Evolutionary conservation across 805 yeast genomes (phyloP), one percentile per base, ranked within the genome.

Genomic region (Clavispora asparagi): DNA sequence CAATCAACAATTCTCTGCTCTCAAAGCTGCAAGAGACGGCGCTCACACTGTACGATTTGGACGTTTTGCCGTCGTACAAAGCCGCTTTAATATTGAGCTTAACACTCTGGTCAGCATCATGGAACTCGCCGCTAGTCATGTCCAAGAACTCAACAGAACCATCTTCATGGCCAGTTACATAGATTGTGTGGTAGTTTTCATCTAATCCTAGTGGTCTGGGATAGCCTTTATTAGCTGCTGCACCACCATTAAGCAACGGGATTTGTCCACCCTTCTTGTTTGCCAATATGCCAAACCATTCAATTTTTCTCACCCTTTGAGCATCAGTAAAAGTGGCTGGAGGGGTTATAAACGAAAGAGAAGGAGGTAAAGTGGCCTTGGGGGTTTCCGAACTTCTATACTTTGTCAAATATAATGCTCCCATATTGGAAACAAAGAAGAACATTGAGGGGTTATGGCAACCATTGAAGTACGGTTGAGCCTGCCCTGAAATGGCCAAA

Each of bases 81-180:
- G 71, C 64, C 35, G 64, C 68, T 30, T 59, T 59, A 40, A 71
- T 58, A 44, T 65, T 60, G 29, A 70, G 52, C 49, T 67, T 71
- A 1, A 71, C 56, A 7, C 58, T 52, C 32, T 58, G 58, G 41
- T 65, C 71, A 9, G 61, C 53, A 23, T 64, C 70, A 41, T 54
- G 63, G 23, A 58, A 62, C 40, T 87, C 96, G 17, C 86, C 85
- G 46, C 82, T 80, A 0, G 95, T 81, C 0, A 89, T 83, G 65
- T 92, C 96, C 82, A 90, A 83, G 9, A 92, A 71, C 44, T 97
- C 75, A 0, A 94, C 79, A 31, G 83, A 77, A 0, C 97, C 98
- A 61, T 85, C 85, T 31, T 82, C 78, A 59, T 94, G 96, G 0
- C 97, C 98, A 0, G 96, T 83, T 1, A 89, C 82, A 37, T 91